phyloP scores from a whole-genome alignment of 495 filamentous ascomycete species.

The Baudoinia panamericana region DNA sequence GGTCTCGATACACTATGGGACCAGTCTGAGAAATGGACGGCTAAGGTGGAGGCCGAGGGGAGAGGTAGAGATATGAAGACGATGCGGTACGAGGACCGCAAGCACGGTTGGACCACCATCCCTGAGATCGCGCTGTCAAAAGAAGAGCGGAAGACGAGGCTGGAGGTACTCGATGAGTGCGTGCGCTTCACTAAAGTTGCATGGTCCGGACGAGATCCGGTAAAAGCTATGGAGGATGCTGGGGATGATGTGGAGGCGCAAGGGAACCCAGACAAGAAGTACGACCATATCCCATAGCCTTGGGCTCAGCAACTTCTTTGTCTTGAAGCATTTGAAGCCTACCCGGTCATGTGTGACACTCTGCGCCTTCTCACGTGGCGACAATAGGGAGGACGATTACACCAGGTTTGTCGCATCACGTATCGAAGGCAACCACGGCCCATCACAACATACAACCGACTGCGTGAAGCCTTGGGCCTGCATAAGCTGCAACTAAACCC shows the following conservation, averaged over 20 bases:
- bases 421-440: too few relatives aligned
- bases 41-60: conserved; percentile 17
- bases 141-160: conserved; percentile 23
- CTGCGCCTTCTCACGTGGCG: too few relatives aligned
- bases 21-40: conserved; percentile 27
- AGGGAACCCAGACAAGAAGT: background rate
- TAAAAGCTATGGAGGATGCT: conserved; percentile 7
- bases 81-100: conserved; percentile 22
- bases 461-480: too few relatives aligned
- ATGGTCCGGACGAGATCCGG: conserved; percentile 11
- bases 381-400: too few relatives aligned
- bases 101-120: conserved; percentile 31
- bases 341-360: too few relatives aligned
- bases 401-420: too few relatives aligned
- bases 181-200: conserved; percentile 10
- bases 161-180: conserved; percentile 18
- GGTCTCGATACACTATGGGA: conserved; percentile 27
- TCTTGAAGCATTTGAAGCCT: too few relatives aligned
- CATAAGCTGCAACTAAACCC: too few relatives aligned
- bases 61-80: conserved; percentile 21
- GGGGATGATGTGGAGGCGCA: conserved; percentile 6
- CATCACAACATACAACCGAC: too few relatives aligned
- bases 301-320: too few relatives aligned
- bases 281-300: background rate
- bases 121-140: conserved; percentile 22